Percentiles rank a stretch among this genome's conserved stretches.
Evolutionary conservation across 2,329 filamentous ascomycete species (phyloP).

Genomic region (Penicillium sp.): DNA sequence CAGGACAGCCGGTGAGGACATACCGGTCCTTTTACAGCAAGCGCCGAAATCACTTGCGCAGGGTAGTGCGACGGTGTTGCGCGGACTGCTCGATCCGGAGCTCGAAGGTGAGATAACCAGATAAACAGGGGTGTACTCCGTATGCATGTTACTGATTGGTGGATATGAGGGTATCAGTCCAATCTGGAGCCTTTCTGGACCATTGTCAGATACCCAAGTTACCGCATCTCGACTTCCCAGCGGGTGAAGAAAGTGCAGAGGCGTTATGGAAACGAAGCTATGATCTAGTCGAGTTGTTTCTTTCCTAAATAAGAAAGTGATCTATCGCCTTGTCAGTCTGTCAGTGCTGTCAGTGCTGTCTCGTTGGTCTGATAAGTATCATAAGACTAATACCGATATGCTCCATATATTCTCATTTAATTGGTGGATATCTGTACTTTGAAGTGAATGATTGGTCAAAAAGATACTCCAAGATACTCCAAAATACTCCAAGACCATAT

Average conservation of each 20-base stretch:
- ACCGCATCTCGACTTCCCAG: conserved; percentile 29
- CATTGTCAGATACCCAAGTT: conserved; percentile 24
- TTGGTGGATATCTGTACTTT: background rate
- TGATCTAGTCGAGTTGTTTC: conserved; percentile 22
- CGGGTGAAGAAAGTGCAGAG: conserved; percentile 27
- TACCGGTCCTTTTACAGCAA: conserved; percentile 27
- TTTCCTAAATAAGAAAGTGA: conserved; percentile 4
- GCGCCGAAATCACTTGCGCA: conserved; percentile 25
- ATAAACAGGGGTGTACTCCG: background rate
- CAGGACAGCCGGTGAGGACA: conserved; percentile 19
- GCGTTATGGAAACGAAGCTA: conserved; percentile 36
- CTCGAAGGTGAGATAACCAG: conserved; percentile 21
- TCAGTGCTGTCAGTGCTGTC: background rate
- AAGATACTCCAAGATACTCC: no score
- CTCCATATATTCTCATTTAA: background rate
- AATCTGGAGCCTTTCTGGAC: conserved; percentile 27
- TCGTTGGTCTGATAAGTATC: background rate
- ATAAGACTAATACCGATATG: background rate
- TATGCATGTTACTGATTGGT: background rate
- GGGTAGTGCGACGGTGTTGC: conserved; percentile 23
- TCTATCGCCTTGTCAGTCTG: background rate
- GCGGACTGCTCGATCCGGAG: conserved; percentile 27
- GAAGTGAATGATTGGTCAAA: background rate
- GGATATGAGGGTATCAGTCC: conserved; percentile 7
- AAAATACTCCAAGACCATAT: no score